Percentiles rank a stretch among this genome's conserved stretches.
Evolutionary conservation across 208 protist genomes (phyloP).

Genomic region (Blastocrithidia nonstop): DNA sequence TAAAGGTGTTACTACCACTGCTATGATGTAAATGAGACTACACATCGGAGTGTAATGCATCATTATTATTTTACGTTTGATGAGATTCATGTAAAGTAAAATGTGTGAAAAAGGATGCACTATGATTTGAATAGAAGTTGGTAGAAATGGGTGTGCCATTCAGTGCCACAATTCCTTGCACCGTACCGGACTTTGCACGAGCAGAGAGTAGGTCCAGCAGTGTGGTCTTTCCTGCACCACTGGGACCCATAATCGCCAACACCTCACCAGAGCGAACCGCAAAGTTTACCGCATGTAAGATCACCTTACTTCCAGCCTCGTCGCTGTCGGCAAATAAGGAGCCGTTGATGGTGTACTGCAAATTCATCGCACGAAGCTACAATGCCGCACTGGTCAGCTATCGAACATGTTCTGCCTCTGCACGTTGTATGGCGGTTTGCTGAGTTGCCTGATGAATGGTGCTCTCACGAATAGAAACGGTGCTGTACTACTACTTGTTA

Average conservation of each 20-base stretch:
- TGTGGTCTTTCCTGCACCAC: constrained; percentile 83
- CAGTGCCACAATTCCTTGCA: constrained; percentile 35
- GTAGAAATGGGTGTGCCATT: constrained; percentile 49
- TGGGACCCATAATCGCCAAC: constrained; percentile 82
- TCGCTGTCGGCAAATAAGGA: constrained; percentile 14
- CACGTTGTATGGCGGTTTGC: no score
- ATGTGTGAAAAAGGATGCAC: no score
- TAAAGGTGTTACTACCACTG: no score
- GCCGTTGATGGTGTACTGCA: constrained; percentile 34
- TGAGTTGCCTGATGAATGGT: no score
- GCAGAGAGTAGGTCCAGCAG: constrained; percentile 74
- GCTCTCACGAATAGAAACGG: no score
- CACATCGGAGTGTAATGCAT: no score
- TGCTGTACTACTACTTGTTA: no score
- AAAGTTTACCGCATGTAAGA: constrained; percentile 70
- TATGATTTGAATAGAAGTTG: no score
- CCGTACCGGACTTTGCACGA: constrained; percentile 26
- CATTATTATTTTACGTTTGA: no score
- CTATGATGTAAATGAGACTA: no score
- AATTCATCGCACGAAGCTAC: constrained; percentile 27
- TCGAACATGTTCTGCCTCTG: constrained; percentile 17
- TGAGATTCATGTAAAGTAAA: no score
- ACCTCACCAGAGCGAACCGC: constrained; percentile 61
- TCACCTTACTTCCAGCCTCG: constrained; percentile 10
- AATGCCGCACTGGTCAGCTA: constrained; percentile 23